Conservation (phyloP, 345 rosid species). For the Hypericum perforatum region DNA sequence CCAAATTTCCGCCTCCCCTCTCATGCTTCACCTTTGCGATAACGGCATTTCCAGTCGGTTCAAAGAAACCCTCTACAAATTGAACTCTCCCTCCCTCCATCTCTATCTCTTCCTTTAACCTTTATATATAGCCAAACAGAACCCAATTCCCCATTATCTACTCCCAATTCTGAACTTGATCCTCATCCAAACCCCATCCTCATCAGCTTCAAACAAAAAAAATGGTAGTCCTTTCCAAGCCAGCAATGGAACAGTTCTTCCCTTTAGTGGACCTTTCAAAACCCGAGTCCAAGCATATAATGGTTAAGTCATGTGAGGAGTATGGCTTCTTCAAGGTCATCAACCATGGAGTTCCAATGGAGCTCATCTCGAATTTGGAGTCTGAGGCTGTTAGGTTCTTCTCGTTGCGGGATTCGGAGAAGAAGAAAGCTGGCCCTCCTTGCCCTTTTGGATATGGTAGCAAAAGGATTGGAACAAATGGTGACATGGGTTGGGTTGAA, state of each 20-base stretch:
- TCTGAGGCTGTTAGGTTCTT: conserved; percentile 48
- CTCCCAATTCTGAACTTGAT: no score
- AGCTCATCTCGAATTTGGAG: conserved; percentile 38
- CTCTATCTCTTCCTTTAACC: no score
- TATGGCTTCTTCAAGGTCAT: conserved; percentile 76
- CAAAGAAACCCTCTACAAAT: no score
- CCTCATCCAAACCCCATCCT: no score
- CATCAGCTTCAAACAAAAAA: no score
- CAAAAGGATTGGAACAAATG: conserved; percentile 55
- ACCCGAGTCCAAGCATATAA: conserved; percentile 43
- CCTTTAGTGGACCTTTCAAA: conserved; percentile 54
- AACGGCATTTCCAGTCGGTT: no score
- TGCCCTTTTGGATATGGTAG: conserved; percentile 69
- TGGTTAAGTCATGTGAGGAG: conserved; percentile 57
- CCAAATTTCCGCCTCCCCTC: no score
- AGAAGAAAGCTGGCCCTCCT: conserved; percentile 54
- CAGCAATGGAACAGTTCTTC: conserved; percentile 5
- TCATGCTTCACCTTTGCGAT: no score
- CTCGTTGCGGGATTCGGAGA: conserved; percentile 43
- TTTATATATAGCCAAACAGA: no score
- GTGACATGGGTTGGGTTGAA: conserved; percentile 80
- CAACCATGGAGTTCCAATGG: conserved; percentile 63
- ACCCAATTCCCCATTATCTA: no score
- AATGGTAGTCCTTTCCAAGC: no score
- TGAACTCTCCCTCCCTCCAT: no score